A percentile compares a stretch with the other conserved stretches of the same genome.
Conservation (phyloP, 2,329 filamentous ascomycete species). For the Colletotrichum euphorbiae region DNA sequence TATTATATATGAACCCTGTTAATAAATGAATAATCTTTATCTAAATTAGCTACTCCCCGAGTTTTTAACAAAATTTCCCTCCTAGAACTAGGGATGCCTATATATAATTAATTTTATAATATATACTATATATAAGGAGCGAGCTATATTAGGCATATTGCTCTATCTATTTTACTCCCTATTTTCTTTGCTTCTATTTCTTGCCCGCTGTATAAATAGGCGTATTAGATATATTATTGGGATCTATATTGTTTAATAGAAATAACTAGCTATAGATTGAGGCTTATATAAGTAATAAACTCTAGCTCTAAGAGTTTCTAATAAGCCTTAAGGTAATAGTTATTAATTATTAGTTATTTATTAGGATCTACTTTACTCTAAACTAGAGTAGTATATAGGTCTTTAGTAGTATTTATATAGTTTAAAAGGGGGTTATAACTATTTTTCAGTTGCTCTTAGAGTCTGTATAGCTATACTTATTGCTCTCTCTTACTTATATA, state of each 20-base stretch:
- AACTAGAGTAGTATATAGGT: conserved; percentile 1
- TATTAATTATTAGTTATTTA: not conserved
- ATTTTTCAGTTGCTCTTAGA: not conserved
- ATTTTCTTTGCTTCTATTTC: not conserved
- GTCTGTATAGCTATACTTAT: not conserved
- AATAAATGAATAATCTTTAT: no score
- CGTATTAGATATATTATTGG: not conserved
- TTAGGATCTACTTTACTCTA: not conserved
- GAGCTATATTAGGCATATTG: not conserved
- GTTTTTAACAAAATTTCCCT: no score
- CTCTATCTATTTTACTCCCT: not conserved
- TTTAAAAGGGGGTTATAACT: not conserved
- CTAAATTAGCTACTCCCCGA: no score
- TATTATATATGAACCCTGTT: no score
- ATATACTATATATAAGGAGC: not conserved
- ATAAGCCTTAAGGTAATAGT: conserved; percentile 9
- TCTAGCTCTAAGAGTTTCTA: not conserved
- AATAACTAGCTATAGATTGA: not conserved
- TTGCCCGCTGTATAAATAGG: not conserved
- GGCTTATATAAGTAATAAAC: conserved; percentile 2
- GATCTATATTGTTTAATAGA: not conserved
- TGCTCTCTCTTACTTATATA: not conserved
- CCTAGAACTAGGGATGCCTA: no score
- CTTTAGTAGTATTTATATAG: conserved; percentile 2
- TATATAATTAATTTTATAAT: not conserved